Conservation (phyloP, 2,329 filamentous ascomycete species). For the Mariannaea elegans region DNA sequence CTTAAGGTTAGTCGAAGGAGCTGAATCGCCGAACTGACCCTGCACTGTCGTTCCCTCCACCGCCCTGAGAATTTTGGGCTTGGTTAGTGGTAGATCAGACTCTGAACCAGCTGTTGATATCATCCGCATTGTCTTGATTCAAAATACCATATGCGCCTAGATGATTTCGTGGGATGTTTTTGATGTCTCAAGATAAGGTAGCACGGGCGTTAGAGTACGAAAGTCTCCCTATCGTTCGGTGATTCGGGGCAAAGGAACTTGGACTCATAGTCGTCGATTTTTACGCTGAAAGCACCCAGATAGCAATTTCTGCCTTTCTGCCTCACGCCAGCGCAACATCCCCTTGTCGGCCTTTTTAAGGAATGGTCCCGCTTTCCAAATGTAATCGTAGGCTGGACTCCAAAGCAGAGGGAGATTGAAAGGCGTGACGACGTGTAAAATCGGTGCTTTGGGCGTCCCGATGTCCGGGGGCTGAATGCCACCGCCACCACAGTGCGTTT, state of each 20-base stretch:
- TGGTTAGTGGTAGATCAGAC: conserved; percentile 20
- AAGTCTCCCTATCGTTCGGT: background rate
- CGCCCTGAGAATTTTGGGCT: conserved; percentile 29
- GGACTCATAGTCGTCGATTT: background rate
- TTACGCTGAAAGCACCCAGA: conserved; percentile 16
- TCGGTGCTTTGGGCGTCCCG: conserved; percentile 13
- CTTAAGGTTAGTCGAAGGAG: conserved; percentile 32
- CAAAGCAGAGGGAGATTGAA: conserved; percentile 18
- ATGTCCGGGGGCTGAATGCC: conserved; percentile 13
- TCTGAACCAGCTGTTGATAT: conserved; percentile 10
- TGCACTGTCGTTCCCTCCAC: conserved; percentile 28
- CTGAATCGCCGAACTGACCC: conserved; percentile 27
- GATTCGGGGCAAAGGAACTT: conserved; percentile 16
- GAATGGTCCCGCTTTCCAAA: conserved; percentile 13
- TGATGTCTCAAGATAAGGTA: background rate
- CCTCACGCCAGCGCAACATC: conserved; percentile 15
- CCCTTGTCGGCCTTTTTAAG: background rate
- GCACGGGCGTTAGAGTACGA: background rate
- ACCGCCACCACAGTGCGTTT: conserved; percentile 25
- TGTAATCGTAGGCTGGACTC: conserved; percentile 2
- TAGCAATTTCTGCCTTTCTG: conserved; percentile 12
- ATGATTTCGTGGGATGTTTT: background rate
- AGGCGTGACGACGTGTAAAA: conserved; percentile 11
- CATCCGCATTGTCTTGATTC: conserved; percentile 6
- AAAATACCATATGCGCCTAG: background rate